These are phyloP conservation scores for Tolypocladium nubicola DNA, from an alignment of 2,329 filamentous ascomycete species.

Conservation along the genomic window DNA sequence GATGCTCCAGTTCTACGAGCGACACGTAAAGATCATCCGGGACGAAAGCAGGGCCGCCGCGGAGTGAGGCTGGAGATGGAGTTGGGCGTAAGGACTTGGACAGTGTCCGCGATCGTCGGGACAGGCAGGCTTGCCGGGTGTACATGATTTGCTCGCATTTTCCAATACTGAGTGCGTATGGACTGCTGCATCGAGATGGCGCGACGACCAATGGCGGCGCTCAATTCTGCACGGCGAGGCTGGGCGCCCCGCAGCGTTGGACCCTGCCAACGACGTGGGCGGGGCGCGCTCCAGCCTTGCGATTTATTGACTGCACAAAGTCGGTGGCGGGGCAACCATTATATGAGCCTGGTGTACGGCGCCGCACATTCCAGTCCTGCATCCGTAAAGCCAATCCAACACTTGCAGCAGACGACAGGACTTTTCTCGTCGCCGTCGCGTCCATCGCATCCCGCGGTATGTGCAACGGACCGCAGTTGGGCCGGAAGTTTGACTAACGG, in stretches of 20 bases:
- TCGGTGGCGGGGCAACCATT: conserved; percentile 39
- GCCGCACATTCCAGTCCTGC: conserved; percentile 5
- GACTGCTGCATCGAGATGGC: no score
- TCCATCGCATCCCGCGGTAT: no score
- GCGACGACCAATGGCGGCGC: background rate
- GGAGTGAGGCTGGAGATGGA: conserved; percentile 4
- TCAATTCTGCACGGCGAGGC: background rate
- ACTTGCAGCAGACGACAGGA: background rate
- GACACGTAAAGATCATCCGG: conserved; percentile 43
- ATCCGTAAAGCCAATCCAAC: background rate
- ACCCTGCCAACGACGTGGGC: background rate
- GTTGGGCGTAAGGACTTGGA: background rate
- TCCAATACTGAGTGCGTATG: no score
- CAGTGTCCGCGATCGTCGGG: no score
- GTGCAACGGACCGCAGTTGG: no score
- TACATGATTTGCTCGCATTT: no score
- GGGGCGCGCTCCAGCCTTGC: conserved; percentile 19
- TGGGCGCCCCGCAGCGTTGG: background rate
- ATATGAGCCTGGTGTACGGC: conserved; percentile 16
- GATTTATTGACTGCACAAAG: conserved; percentile 19
- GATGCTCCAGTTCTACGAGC: conserved; percentile 52
- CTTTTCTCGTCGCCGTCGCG: no score
- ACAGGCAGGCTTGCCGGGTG: no score
- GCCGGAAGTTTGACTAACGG: no score
- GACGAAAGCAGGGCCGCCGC: conserved; percentile 16